Evolutionary conservation across 202 grass and related monocot species (phyloP), one percentile per base, ranked within the genome.

Genomic region (Zoysia matrella): DNA sequence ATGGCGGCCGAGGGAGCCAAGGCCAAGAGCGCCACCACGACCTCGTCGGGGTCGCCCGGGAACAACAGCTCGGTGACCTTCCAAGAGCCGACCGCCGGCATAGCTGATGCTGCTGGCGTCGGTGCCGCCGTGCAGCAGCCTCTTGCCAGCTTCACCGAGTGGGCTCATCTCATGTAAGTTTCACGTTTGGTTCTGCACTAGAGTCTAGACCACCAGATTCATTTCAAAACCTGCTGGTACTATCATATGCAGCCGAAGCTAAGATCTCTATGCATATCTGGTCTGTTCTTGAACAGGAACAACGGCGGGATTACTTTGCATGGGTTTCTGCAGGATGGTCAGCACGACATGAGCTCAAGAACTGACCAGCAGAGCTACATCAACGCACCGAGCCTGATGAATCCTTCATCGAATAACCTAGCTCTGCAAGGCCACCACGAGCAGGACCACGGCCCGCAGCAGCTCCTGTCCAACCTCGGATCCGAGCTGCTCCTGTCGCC

Each of bases 91-190:
- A 55, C 22, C 22, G 22, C 22, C n/a, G 55, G 80, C 84, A 52
- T 86, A 80, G 46, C 84, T 15, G 80, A 86, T 43, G 73, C 68
- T 22, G 22, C 22, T 22, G 22, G 22, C 22, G 22, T 22, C 22
- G 22, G 22, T 5, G 42, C 48, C 8, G 65, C 6, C 22, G 50
- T 65, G 14, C 71, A 69, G 43, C 65, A 61, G 57, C 48, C 56
- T 40, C 65, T 76, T 41, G 75, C 68, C 18, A 52, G 88, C 13
- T 90, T 67, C 75, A 15, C 86, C 9, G 86, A 93, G n/a, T 96
- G 89, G 93, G 86, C 60, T 36, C 81, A 86, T 50, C 74, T 81
- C 80, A 74, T 94, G 91, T 99, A 41, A 92, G 90, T 65, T 47
- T 18, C 22, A 40, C 39, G 63, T 2, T 58, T 40, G 2, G 36